Conservation (phyloP, 1,284 basidiomycete genomes). For the Schizophyllum commune region DNA sequence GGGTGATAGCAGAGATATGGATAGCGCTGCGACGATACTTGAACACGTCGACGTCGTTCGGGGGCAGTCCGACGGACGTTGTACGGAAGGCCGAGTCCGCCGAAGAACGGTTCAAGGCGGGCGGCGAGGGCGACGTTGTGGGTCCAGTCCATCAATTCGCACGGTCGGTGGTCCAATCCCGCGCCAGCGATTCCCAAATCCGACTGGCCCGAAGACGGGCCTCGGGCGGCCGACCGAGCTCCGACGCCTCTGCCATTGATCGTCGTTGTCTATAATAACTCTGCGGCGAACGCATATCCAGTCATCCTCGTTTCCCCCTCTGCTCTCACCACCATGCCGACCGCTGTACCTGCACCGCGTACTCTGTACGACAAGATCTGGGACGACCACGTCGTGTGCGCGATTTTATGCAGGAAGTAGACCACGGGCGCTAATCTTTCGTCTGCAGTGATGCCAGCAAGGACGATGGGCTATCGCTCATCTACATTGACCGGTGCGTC, state of each 20-base stretch:
- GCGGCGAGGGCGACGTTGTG: neutral
- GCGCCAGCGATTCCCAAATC: neutral
- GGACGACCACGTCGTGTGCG: constrained; percentile 90
- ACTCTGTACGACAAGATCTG: constrained; percentile 96
- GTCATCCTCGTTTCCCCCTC: neutral
- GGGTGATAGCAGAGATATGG: neutral
- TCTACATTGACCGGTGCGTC: constrained; percentile 84
- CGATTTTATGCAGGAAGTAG: constrained; percentile 11
- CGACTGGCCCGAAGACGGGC: neutral
- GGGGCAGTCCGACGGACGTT: neutral
- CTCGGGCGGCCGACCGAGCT: neutral
- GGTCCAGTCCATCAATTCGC: neutral
- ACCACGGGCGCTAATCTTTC: constrained; percentile 11
- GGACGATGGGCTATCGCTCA: constrained; percentile 78
- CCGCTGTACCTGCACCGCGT: constrained; percentile 50
- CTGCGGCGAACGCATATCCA: neutral
- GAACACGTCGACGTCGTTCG: neutral
- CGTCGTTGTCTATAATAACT: neutral
- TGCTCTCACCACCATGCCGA: constrained; percentile 38
- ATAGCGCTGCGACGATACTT: neutral
- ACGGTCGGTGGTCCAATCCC: neutral
- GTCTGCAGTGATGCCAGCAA: constrained; percentile 49
- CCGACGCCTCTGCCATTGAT: neutral
- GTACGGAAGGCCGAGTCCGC: neutral
- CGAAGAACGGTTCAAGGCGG: neutral